Evolutionary conservation across 2,329 filamentous ascomycete genomes (phyloP), one percentile per base, ranked within the genome.

Genomic region (Parastagonospora avenae): DNA sequence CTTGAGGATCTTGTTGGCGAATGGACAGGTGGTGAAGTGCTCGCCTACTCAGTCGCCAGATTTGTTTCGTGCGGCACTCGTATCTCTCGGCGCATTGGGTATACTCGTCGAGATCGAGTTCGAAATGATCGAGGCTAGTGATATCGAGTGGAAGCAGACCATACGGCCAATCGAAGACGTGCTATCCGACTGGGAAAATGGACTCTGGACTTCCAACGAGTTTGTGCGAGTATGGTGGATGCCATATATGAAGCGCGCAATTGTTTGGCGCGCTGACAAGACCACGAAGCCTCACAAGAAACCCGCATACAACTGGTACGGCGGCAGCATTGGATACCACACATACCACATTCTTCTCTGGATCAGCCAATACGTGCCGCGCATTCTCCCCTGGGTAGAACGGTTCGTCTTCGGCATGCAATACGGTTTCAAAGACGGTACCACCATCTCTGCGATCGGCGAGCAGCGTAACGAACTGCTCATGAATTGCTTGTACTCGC

Each of bases 321-420:
- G 92, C 54, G 88, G 88, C 41, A 78, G 80, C 33, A 75, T 97
- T 7, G 94, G 94, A 32, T 96, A 92, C 71, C 88, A 94, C 65
- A 81, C 95, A 51, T 97, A 99, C 71, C 93, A 97, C 71, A 92
- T 93, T 70, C 81, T 97, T 37, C 85, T 99, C 5, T 93, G 89
- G 66, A 71, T 94, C 8, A 85, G 88, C 2, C 89, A 92, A 54
- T 90, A 86, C 64, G 73, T 92, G 14, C 94, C 94, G 1, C 82
- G 85, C 39, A 82, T 96, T 48, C 80, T 96, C 5, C 94, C 93
- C 0, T 90, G 86, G 84, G 84, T 97, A 30, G 94, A 99, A 75
- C 94, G 92, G 89, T 93, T 97, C 71, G 89, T 97, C 48, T 97
- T 97, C 66, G 92, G 92, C 63, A 91, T 97, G 89, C 92, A 97